phyloP scores from a whole-genome alignment of 257 asterid species.

The Nicotiana undulata region DNA sequence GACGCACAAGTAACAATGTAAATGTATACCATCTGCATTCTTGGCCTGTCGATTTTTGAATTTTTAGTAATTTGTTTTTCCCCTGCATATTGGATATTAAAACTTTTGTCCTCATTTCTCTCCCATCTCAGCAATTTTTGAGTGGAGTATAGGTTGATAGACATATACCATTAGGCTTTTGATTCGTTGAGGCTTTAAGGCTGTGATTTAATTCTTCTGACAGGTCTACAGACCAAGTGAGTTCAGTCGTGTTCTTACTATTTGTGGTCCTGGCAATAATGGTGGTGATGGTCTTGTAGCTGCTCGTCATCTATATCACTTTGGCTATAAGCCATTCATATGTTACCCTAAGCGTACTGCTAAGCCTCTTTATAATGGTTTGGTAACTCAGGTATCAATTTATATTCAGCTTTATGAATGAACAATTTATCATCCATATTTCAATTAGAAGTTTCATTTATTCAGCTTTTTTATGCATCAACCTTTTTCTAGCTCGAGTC shows the following conservation, averaged over 20 bases:
- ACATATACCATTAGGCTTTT: background rate
- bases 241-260: slow-evolving; percentile 58
- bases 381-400: slow-evolving; percentile 72
- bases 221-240: slow-evolving; percentile 69
- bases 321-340: slow-evolving; percentile 65
- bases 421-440: background rate
- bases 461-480: slow-evolving; percentile 19
- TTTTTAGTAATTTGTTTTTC: background rate
- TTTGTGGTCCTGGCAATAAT: slow-evolving; percentile 95
- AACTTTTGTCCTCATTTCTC: background rate
- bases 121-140: background rate
- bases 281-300: slow-evolving; percentile 99
- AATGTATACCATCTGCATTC: background rate
- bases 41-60: background rate
- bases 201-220: background rate
- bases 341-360: slow-evolving; percentile 87
- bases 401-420: background rate
- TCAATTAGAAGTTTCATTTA: background rate
- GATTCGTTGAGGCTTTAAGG: background rate
- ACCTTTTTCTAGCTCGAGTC: slow-evolving; percentile 68
- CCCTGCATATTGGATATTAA: background rate
- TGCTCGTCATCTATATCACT: slow-evolving; percentile 91
- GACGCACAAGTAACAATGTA: background rate
- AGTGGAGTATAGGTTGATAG: background rate
- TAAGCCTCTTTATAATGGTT: slow-evolving; percentile 66